Evolutionary conservation across 208 protist species (phyloP), one percentile per base, ranked within the genome.

Genomic region (Novymonas esmeraldas): DNA sequence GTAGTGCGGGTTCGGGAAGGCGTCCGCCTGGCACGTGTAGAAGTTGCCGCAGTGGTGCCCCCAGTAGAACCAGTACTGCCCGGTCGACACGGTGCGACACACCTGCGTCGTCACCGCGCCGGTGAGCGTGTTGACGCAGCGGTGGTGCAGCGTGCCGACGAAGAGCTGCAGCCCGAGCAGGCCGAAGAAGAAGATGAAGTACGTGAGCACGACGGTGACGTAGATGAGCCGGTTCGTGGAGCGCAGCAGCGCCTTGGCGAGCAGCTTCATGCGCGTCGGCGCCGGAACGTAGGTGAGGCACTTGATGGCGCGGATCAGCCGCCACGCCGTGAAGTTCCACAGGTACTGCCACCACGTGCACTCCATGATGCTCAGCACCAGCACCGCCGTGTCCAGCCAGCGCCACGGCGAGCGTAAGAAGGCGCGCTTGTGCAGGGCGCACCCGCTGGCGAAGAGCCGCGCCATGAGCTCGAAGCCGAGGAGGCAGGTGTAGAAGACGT

Each of bases 401-500:
- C 92, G 90, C 93, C 94, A 98, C 50, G 82, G 79, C n/a, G 94
- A 93, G 41, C 92, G 90, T 24, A 98, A 77, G 68, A 91, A 98
- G 20, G 87, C 76, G 51, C 90, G 84, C 60, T 76, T 68, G 66
- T 96, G 87, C 50, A 89, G 51, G 44, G 95, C 58, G 59, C 88
- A 89, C 46, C 93, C 92, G 39, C 80, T 82, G 22, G 93, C 90
- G 52, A 98, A 90, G 41, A 97, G 70, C 14, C 94, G 87, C 5
- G 84, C 58, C 11, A 97, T 36, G 24, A 95, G 64, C 65, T 98
- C 93, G 14, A 97, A 61, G 5, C 78, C 85, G 48, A 95, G 87
- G 16, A 98, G 54, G 39, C 76, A 57, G 0, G 81, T 89, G 79
- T 95, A 98, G 62, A 95, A 92, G 36, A 95, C 81, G 54, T 98